These are phyloP conservation scores for Lactifluus subvellereus DNA, from an alignment of 768 basidiomycete species.

Conservation along the genomic window DNA sequence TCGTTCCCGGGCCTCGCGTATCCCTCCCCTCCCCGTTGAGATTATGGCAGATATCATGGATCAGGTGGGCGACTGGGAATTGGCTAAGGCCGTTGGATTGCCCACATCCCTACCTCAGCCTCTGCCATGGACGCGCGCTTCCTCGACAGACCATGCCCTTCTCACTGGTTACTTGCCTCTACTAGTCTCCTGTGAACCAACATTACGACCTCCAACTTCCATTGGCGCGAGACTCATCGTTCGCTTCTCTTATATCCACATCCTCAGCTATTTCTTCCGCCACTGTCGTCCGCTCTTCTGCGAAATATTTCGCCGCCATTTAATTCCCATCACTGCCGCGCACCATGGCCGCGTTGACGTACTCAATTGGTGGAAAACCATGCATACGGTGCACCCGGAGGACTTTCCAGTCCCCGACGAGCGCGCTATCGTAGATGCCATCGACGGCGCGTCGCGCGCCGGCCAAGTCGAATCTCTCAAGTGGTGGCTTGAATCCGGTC, in stretches of 20 bases:
- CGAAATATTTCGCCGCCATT: slow-evolving; percentile 55
- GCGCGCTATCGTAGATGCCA: slow-evolving; percentile 55
- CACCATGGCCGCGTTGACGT: slow-evolving; percentile 65
- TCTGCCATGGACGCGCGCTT: slow-evolving; percentile 65
- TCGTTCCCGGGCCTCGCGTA: background rate
- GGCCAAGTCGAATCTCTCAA: slow-evolving; percentile 71
- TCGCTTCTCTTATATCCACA: slow-evolving; percentile 68
- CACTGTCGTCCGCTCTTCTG: slow-evolving; percentile 61
- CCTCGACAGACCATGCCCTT: slow-evolving; percentile 64
- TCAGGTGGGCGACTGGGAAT: slow-evolving; percentile 78
- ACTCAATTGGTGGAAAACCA: slow-evolving; percentile 78
- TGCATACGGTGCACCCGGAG: slow-evolving; percentile 53
- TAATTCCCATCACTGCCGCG: slow-evolving; percentile 75
- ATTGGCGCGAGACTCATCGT: slow-evolving; percentile 62
- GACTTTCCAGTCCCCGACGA: slow-evolving; percentile 50
- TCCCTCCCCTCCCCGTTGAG: slow-evolving; percentile 67
- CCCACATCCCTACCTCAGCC: slow-evolving; percentile 64
- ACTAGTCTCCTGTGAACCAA: slow-evolving; percentile 56
- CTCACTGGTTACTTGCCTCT: slow-evolving; percentile 55
- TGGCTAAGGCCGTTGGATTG: slow-evolving; percentile 68
- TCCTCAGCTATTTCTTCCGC: slow-evolving; percentile 68
- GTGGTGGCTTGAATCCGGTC: slow-evolving; percentile 73
- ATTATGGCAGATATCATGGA: slow-evolving; percentile 73
- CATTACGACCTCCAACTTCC: slow-evolving; percentile 54
- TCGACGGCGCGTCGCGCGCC: slow-evolving; percentile 74